Evolutionary conservation across 1,139 yeast genomes (phyloP), one percentile per base, ranked within the genome.

Genomic region (Chernovozyma aurita): DNA sequence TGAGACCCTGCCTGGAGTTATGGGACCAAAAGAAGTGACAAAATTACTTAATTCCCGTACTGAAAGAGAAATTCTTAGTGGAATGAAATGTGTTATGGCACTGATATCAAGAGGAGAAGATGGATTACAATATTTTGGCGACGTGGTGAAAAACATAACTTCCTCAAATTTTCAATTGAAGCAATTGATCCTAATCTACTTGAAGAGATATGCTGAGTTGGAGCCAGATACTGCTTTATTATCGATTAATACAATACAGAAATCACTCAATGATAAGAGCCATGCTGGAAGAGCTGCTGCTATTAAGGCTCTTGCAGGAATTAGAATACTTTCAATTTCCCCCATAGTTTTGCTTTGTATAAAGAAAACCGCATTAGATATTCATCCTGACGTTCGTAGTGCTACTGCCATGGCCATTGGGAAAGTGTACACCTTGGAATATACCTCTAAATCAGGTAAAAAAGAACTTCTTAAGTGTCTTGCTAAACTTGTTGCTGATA

Each of bases 211-310:
- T 56, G 95, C 96, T 12, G 95, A 86, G 44, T 64, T 72, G 34
- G 92, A 87, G 48, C 96, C 95, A 4, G 95, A 90, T 55, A 72
- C 87, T 14, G 95, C 97, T 1, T 69, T 94, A 24, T 66, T 94
- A 34, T 80, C 96, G 0, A 85, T 94, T 48, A 94, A 94, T 59
- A 85, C 97, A 0, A 85, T 94, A 33, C 98, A 94, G 56, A 87
- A 85, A 55, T 72, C 86, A 1, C 63, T 92, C 29, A 70, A 73
- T 18, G 95, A 88, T 50, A 76, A 79, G 44, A 75, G 73, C 41
- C 83, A 95, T 0, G 70, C 75, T 12, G 66, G 73, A 15, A 67
- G 97, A 45, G 77, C 94, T 2, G 65, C 84, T 40, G 84, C 95
- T 0, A 73, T 94, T 34, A 72, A 92, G 37, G 81, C 90, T 7